Evolutionary conservation across 1,284 basidiomycete genomes (phyloP).

Genomic region (Trichosporon inkin): DNA sequence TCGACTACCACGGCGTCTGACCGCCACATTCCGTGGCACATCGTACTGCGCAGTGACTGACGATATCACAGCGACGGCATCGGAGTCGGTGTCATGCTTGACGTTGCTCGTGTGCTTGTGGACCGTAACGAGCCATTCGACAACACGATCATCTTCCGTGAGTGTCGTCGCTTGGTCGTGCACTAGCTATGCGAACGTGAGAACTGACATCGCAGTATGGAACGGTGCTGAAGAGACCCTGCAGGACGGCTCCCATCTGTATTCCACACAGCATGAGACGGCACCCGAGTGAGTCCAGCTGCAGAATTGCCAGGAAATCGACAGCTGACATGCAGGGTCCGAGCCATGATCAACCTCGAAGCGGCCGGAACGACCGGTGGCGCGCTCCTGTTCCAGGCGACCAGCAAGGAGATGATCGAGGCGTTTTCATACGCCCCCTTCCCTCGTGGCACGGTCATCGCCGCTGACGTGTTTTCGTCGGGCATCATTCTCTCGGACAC

Average conservation of each 20-base stretch:
- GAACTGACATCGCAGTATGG: conserved; percentile 61
- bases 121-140: conserved; percentile 67
- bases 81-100: conserved; percentile 86
- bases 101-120: conserved; percentile 74
- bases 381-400: conserved; percentile 93
- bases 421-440: conserved; percentile 81
- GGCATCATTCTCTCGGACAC: conserved; percentile 89
- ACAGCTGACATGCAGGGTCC: conserved; percentile 57
- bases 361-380: conserved; percentile 85
- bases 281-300: conserved; percentile 59
- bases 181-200: background rate
- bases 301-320: no score
- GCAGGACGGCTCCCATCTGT: conserved; percentile 93
- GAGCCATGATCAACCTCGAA: conserved; percentile 58
- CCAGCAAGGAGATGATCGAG: conserved; percentile 86
- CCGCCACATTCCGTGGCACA: background rate
- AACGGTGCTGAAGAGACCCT: conserved; percentile 81
- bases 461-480: conserved; percentile 90
- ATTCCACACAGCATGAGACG: conserved; percentile 76
- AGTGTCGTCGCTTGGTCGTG: conserved; percentile 42
- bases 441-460: conserved; percentile 85
- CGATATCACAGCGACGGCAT: conserved; percentile 61
- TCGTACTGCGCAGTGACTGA: background rate
- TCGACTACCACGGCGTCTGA: background rate
- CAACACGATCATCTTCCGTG: conserved; percentile 79